A percentile compares a stretch with the other conserved stretches of the same genome.
phyloP scores from a whole-genome alignment of 139 green algal species.

The Closterium sp. region DNA sequence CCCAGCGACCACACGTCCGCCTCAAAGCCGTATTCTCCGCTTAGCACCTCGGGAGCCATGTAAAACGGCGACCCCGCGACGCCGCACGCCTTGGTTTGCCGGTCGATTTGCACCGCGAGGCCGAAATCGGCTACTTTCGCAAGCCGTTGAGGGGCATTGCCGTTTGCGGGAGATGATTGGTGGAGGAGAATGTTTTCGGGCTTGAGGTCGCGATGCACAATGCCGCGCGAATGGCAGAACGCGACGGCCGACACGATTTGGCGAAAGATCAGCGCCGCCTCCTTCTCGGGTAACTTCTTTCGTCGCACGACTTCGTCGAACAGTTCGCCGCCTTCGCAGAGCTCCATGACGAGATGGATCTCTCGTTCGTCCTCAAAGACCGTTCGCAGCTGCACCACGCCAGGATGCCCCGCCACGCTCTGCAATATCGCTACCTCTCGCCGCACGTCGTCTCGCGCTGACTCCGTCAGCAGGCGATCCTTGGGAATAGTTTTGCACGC shows the following conservation, averaged over 20 bases:
- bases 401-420: background rate
- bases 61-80: conserved; percentile 11
- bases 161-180: too few relatives aligned
- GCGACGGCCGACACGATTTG: background rate
- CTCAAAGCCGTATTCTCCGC: background rate
- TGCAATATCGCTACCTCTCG: conserved; percentile 36
- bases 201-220: conserved; percentile 5
- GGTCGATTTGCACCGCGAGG: background rate
- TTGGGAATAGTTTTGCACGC: conserved; percentile 43
- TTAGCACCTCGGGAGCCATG: conserved; percentile 21
- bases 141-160: background rate
- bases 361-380: background rate
- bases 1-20: conserved; percentile 27
- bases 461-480: conserved; percentile 4
- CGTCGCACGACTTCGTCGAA: background rate
- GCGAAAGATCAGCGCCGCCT: background rate
- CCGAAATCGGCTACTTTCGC: conserved; percentile 21
- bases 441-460: conserved; percentile 21
- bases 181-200: background rate
- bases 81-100: background rate
- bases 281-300: background rate
- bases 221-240: background rate
- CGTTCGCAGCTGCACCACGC: background rate
- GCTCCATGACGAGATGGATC: background rate
- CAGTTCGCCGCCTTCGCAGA: background rate